Percentiles rank a stretch among this genome's conserved stretches.
phyloP scores from a whole-genome alignment of 345 rosid genomes.

The Salix brachista region DNA sequence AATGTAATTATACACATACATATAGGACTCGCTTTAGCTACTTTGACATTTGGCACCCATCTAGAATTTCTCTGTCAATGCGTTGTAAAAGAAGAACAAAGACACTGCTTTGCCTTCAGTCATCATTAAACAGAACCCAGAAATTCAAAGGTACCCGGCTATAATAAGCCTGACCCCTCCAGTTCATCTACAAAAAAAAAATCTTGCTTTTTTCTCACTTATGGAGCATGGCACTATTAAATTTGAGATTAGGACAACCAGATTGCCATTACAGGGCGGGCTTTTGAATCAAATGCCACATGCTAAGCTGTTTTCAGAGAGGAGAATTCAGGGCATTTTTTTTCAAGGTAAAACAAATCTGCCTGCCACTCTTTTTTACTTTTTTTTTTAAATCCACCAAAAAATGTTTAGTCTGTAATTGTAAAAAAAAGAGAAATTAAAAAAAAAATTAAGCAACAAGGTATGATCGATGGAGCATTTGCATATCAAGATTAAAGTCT shows the following conservation, averaged over 20 bases:
- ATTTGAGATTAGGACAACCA: not conserved
- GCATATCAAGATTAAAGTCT: no score
- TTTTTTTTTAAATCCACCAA: not conserved
- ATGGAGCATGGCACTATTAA: no score
- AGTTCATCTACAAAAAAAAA: no score
- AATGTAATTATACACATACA: no score
- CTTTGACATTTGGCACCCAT: not conserved
- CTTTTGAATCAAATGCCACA: not conserved
- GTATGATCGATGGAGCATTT: no score
- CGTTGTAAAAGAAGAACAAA: not conserved
- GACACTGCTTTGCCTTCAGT: not conserved
- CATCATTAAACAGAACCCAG: not conserved
- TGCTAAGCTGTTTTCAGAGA: not conserved
- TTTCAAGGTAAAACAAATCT: conserved; percentile 12
- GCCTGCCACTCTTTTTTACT: conserved; percentile 8
- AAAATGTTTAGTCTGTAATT: not conserved
- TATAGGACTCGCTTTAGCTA: not conserved
- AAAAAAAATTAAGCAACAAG: no score
- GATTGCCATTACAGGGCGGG: not conserved
- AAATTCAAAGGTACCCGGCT: not conserved
- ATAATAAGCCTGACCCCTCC: no score
- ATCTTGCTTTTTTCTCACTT: no score
- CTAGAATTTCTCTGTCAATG: not conserved
- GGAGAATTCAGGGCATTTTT: conserved; percentile 15
- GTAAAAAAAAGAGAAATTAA: no score